Percentiles rank a stretch among this genome's conserved stretches.
These are phyloP conservation scores for Senna siamea DNA, from an alignment of 306 rosid genomes.

Conservation along the genomic window DNA sequence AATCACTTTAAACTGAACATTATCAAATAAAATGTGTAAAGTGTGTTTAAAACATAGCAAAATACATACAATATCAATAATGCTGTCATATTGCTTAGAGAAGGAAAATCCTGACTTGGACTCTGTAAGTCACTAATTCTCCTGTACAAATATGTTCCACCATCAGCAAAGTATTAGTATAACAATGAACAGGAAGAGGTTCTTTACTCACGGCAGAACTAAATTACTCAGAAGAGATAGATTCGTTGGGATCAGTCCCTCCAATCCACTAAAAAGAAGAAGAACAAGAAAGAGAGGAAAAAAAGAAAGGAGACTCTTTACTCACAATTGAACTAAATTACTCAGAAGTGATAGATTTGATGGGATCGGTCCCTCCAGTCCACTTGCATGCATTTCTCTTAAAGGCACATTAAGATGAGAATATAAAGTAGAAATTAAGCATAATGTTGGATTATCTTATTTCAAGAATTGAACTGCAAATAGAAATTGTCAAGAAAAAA, in stretches of 20 bases:
- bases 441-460: slow-evolving; percentile 1
- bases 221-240: slow-evolving; percentile 66
- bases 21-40: slow-evolving; percentile 20
- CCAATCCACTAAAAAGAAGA: slow-evolving; percentile 62
- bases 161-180: slow-evolving; percentile 29
- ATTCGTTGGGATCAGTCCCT: slow-evolving; percentile 76
- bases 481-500: slow-evolving; percentile 14
- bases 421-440: slow-evolving; percentile 25
- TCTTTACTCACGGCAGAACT: slow-evolving; percentile 59
- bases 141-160: slow-evolving; percentile 45
- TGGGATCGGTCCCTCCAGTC: slow-evolving; percentile 88
- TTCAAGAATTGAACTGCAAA: slow-evolving; percentile 10
- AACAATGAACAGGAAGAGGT: slow-evolving; percentile 22
- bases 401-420: slow-evolving; percentile 40
- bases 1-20: slow-evolving; percentile 45
- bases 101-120: slow-evolving; percentile 74
- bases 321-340: slow-evolving; percentile 66
- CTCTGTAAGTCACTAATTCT: slow-evolving; percentile 75
- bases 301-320: slow-evolving; percentile 36
- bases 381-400: slow-evolving; percentile 87
- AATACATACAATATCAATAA: slow-evolving; percentile 64
- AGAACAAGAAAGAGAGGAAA: background rate
- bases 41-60: slow-evolving; percentile 16
- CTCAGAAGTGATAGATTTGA: slow-evolving; percentile 63
- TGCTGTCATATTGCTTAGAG: slow-evolving; percentile 49